These are phyloP conservation scores for Solanum medicagineum DNA, from an alignment of 257 asterid species.

Conservation along the genomic window DNA sequence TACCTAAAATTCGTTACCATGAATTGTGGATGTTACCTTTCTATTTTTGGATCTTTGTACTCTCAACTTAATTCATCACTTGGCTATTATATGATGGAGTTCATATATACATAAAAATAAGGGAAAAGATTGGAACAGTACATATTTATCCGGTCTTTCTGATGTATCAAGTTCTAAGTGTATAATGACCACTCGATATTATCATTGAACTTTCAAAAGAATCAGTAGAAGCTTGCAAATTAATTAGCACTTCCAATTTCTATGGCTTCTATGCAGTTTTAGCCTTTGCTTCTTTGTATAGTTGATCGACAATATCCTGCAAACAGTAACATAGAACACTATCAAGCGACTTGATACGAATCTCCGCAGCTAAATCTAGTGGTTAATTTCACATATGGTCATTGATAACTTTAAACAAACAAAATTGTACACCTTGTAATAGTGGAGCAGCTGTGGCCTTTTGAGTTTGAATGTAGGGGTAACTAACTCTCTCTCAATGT, in stretches of 20 bases:
- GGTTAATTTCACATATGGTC: not conserved
- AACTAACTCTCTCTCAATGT: constrained; percentile 61
- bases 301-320: constrained; percentile 62
- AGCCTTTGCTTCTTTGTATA: constrained; percentile 59
- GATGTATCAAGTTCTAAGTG: not conserved
- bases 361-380: not conserved
- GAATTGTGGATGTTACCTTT: not conserved
- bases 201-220: not conserved
- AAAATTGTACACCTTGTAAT: constrained; percentile 45
- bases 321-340: not conserved
- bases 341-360: not conserved
- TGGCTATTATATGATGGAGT: not conserved
- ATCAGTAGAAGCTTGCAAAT: not conserved
- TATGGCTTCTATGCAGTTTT: constrained; percentile 14
- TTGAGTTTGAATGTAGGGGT: constrained; percentile 92
- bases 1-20: not conserved
- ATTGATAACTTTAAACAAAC: not conserved
- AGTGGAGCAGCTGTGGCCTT: constrained; percentile 69
- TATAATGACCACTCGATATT: not conserved
- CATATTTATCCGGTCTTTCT: not conserved
- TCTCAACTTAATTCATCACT: not conserved
- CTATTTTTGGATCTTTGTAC: not conserved
- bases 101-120: not conserved
- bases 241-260: not conserved
- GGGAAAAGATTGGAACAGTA: not conserved